Base-by-base conservation (phyloP, 345 rosid genomes). In the Populus nigra region DNA sequence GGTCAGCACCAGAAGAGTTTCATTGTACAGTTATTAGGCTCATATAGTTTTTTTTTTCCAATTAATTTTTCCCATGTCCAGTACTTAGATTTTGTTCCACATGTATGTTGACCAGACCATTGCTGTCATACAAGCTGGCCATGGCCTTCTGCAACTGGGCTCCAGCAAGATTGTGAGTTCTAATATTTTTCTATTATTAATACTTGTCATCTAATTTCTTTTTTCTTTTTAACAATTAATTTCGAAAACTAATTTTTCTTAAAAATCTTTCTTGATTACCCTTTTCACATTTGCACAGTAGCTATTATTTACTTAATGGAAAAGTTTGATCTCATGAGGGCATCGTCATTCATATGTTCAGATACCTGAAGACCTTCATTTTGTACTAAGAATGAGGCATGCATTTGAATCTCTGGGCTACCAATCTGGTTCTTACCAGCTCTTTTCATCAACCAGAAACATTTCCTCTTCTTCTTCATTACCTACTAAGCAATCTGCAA, bases 91-190 rank as follows among this genome's bases (percentile, higher is more conserved):
- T 71, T 73, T 65, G 69, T 69, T 47, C n/a, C 57, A 57, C n/a
- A 39, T 8, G 7, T 35, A 5, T 62, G 35, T 70, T 83, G 77
- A 72, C 47, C 85, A 96, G 99, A 96, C 99, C 20, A 96, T 96
- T 83, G 99, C 98, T 85, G 99, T 93, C 43, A 96, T 96, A 81
- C 99, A 96, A 96, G 99, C 98, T 84, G 99, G 98, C 47, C 98
- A 92, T 78, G 99, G 98, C 74, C 91, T 93, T 81, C 89, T 96
- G 59, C 99, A 96, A 69, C 76, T 96, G 83, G 98, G 99, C 75
- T 96, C 99, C 49, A 88, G 96, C 96, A 92, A 93, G 88, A 93
- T 88, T 80, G 99, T 96, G 83, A 92, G 97, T 89, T 72, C 43
- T 18, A 61, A 10, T 18, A 9, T 38, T 59, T 45, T 33, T 33